Evolutionary conservation across 306 rosid genomes (phyloP).

Genomic region (Prunus davidiana): DNA sequence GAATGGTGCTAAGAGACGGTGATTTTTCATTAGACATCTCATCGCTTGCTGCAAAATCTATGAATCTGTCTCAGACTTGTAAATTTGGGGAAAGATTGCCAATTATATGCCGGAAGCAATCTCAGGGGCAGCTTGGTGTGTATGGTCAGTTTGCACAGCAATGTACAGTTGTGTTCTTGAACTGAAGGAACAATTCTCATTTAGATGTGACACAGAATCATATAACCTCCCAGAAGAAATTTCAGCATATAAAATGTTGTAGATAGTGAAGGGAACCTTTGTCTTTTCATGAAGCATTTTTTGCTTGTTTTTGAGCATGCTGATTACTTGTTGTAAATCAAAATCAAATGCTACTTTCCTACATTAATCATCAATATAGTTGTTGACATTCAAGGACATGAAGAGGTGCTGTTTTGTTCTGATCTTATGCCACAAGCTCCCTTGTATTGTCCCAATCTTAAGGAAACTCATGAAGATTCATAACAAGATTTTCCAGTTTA

Average conservation of each 20-base stretch:
- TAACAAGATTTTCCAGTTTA: too few relatives aligned
- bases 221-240: conserved; percentile 6
- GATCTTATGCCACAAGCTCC: not conserved
- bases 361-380: not conserved
- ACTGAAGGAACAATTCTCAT: conserved; percentile 22
- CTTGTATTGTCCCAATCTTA: too few relatives aligned
- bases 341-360: not conserved
- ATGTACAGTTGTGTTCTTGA: conserved; percentile 49
- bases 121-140: conserved; percentile 48
- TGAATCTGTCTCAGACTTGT: conserved; percentile 39
- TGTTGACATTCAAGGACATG: not conserved
- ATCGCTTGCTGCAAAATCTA: conserved; percentile 34
- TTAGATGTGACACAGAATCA: not conserved
- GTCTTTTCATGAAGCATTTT: not conserved
- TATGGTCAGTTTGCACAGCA: conserved; percentile 52
- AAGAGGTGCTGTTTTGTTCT: not conserved
- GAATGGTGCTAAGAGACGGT: conserved; percentile 39
- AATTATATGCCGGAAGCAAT: conserved; percentile 46
- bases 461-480: too few relatives aligned
- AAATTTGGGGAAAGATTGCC: conserved; percentile 55
- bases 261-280: conserved; percentile 8
- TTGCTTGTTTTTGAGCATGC: conserved; percentile 1
- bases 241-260: conserved; percentile 12
- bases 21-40: conserved; percentile 40
- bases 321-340: not conserved